Percentiles rank a stretch among this genome's conserved stretches.
phyloP scores from a whole-genome alignment of 1,284 basidiomycete species.

The Boletus nobilissimus region DNA sequence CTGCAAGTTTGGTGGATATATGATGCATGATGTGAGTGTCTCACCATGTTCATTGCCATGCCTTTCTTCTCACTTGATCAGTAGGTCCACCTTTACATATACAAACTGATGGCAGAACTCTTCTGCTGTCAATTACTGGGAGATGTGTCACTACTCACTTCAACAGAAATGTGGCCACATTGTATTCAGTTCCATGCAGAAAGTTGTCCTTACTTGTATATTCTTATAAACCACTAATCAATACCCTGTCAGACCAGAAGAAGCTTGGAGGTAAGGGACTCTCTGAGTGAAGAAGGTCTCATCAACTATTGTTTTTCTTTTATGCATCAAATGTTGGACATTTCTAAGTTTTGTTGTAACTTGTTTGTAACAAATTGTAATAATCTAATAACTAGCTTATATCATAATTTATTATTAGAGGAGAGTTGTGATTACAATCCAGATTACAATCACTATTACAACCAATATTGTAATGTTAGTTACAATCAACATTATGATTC shows the following conservation, averaged over 20 bases:
- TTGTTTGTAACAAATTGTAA: no score
- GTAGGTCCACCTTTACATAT: constrained; percentile 92
- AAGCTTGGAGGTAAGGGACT: constrained; percentile 36
- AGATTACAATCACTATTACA: no score
- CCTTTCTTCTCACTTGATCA: not conserved
- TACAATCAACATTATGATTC: no score
- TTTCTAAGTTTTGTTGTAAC: no score
- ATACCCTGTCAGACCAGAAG: constrained; percentile 43
- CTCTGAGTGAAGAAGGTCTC: constrained; percentile 68
- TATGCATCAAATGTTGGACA: constrained; percentile 66
- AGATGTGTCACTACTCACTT: constrained; percentile 62
- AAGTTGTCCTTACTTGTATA: constrained; percentile 94
- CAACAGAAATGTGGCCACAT: constrained; percentile 91
- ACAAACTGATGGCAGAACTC: constrained; percentile 97
- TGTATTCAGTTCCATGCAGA: constrained; percentile 88
- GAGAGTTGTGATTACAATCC: no score
- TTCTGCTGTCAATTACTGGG: constrained; percentile 98
- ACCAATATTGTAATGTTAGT: no score
- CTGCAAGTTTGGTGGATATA: constrained; percentile 89
- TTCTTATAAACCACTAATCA: constrained; percentile 77
- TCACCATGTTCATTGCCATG: constrained; percentile 25
- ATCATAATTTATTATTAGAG: no score
- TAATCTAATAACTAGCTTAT: no score
- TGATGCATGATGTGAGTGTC: constrained; percentile 78
- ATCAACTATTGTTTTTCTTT: constrained; percentile 97